A percentile compares a stretch with the other conserved stretches of the same genome.
phyloP scores from a whole-genome alignment of 768 basidiomycete species.

The Myochromella boudieri region DNA sequence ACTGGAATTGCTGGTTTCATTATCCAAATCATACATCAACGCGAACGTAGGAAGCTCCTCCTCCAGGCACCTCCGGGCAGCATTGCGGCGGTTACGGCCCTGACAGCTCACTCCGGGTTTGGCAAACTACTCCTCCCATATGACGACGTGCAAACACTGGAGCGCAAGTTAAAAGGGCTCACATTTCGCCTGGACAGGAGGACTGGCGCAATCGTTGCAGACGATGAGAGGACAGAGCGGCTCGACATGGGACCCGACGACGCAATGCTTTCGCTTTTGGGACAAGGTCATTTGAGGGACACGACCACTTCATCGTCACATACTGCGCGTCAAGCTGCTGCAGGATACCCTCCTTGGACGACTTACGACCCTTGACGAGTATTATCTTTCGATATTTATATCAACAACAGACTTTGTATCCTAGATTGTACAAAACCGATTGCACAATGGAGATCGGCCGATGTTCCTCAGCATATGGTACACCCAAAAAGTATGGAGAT shows the following conservation, averaged over 20 bases:
- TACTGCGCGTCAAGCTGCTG: slow-evolving; percentile 20
- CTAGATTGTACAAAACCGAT: too few relatives aligned
- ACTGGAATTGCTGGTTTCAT: slow-evolving; percentile 48
- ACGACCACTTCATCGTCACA: slow-evolving; percentile 15
- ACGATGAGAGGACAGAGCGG: slow-evolving; percentile 37
- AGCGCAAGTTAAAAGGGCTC: slow-evolving; percentile 48
- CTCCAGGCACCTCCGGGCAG: slow-evolving; percentile 58
- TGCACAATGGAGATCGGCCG: too few relatives aligned
- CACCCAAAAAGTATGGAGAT: too few relatives aligned
- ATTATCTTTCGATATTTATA: neutral
- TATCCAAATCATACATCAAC: slow-evolving; percentile 47
- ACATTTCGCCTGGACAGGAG: slow-evolving; percentile 54
- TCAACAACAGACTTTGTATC: neutral
- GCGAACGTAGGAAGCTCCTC: slow-evolving; percentile 46
- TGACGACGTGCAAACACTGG: slow-evolving; percentile 46
- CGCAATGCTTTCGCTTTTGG: slow-evolving; percentile 37
- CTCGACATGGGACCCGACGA: slow-evolving; percentile 32
- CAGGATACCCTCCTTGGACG: slow-evolving; percentile 27
- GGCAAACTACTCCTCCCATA: slow-evolving; percentile 62
- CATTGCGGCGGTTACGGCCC: slow-evolving; percentile 54
- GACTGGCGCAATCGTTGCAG: slow-evolving; percentile 63
- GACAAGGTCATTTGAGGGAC: slow-evolving; percentile 19
- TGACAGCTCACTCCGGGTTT: slow-evolving; percentile 62
- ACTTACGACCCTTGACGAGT: slow-evolving; percentile 17
- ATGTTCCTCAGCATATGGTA: too few relatives aligned